Percentiles rank a stretch among this genome's conserved stretches.
Conservation (phyloP, 176 grass and related monocot species). For the Ananas comosus region DNA sequence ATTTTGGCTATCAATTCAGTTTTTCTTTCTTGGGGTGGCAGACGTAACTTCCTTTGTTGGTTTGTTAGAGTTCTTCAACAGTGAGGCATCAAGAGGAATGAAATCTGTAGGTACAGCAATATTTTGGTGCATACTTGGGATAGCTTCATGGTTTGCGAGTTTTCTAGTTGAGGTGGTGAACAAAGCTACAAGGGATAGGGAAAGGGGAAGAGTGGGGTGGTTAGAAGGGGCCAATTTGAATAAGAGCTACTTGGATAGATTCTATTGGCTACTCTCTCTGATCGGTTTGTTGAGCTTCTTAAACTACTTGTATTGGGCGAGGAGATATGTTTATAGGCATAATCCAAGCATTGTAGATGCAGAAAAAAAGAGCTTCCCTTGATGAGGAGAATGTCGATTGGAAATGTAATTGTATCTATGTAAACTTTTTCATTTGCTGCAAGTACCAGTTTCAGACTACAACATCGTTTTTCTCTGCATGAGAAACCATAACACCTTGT, state of each 20-base stretch:
- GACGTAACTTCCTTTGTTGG: slow-evolving; percentile 54
- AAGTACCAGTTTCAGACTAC: no score
- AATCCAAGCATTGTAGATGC: slow-evolving; percentile 22
- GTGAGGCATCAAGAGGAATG: slow-evolving; percentile 41
- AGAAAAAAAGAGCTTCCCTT: background rate
- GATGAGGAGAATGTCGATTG: background rate
- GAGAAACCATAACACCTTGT: background rate
- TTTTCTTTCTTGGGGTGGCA: slow-evolving; percentile 40
- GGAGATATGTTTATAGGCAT: slow-evolving; percentile 53
- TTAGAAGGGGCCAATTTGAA: slow-evolving; percentile 49
- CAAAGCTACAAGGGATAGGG: slow-evolving; percentile 31
- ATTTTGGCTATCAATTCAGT: slow-evolving; percentile 42
- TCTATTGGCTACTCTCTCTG: slow-evolving; percentile 40
- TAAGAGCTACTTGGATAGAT: slow-evolving; percentile 46
- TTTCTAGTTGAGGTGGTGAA: slow-evolving; percentile 36
- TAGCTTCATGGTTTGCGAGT: slow-evolving; percentile 30
- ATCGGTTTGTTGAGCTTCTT: slow-evolving; percentile 39
- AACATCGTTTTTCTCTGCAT: no score
- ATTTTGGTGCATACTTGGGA: slow-evolving; percentile 46
- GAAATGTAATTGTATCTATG: background rate
- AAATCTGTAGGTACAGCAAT: slow-evolving; percentile 50
- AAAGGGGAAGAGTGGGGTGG: slow-evolving; percentile 34
- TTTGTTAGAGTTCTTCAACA: slow-evolving; percentile 56
- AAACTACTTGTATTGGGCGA: slow-evolving; percentile 59
- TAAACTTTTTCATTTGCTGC: background rate